Conservation (phyloP, 2,329 filamentous ascomycete species). For the Ciborinia camelliae region DNA sequence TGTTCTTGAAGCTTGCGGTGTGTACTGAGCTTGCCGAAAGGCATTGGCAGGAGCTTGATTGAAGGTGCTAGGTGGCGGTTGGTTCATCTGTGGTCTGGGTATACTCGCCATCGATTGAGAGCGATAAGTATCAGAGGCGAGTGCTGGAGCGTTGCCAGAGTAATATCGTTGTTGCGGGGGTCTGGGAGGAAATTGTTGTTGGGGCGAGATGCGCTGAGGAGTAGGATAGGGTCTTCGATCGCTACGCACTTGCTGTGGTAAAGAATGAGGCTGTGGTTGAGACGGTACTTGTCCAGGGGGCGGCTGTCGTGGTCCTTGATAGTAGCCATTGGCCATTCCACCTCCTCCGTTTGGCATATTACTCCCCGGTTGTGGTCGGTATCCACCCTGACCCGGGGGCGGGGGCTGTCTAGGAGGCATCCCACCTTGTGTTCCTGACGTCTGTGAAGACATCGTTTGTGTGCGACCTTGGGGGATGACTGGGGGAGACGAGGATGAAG, state of each 20-base stretch:
- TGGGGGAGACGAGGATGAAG: slow-evolving; percentile 63
- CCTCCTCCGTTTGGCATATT: slow-evolving; percentile 30
- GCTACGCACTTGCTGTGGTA: slow-evolving; percentile 58
- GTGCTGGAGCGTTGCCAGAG: slow-evolving; percentile 58
- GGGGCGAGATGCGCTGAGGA: slow-evolving; percentile 47
- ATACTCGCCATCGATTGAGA: slow-evolving; percentile 87
- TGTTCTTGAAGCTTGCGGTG: slow-evolving; percentile 64
- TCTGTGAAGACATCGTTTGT: slow-evolving; percentile 62
- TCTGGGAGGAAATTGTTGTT: slow-evolving; percentile 45
- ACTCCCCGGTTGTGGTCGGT: slow-evolving; percentile 23
- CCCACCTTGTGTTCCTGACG: slow-evolving; percentile 42
- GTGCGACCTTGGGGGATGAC: slow-evolving; percentile 65
- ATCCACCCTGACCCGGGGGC: slow-evolving; percentile 44
- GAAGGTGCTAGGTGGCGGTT: slow-evolving; percentile 58
- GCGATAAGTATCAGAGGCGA: slow-evolving; percentile 82
- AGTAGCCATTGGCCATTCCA: slow-evolving; percentile 49
- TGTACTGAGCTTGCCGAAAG: slow-evolving; percentile 75
- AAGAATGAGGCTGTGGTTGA: slow-evolving; percentile 54
- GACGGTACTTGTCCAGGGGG: slow-evolving; percentile 36
- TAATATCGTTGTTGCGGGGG: slow-evolving; percentile 58
- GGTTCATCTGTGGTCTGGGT: slow-evolving; percentile 70
- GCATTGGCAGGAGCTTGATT: slow-evolving; percentile 68
- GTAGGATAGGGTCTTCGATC: slow-evolving; percentile 65
- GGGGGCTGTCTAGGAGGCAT: slow-evolving; percentile 47
- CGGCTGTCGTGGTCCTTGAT: slow-evolving; percentile 43